Evolutionary conservation across 306 rosid genomes (phyloP).

Genomic region (Acacia melanoxylon): DNA sequence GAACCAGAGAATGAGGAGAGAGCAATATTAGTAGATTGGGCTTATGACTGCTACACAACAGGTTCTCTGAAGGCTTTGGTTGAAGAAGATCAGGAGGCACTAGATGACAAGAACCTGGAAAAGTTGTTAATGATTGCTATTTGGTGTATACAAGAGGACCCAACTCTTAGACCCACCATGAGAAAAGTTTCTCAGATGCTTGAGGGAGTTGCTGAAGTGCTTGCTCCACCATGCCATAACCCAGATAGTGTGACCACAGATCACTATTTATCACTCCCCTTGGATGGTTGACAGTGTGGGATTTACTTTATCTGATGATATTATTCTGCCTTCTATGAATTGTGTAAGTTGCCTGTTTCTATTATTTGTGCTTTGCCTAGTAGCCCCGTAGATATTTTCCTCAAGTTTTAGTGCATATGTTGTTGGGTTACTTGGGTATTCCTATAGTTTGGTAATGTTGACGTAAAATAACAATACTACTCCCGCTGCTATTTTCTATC

Average conservation of each 20-base stretch:
- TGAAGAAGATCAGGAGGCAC: slow-evolving; percentile 39
- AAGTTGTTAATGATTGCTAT: slow-evolving; percentile 35
- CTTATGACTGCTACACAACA: slow-evolving; percentile 29
- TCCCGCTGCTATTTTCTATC: neutral
- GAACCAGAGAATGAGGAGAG: slow-evolving; percentile 33
- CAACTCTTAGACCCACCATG: slow-evolving; percentile 39
- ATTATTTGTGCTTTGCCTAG: neutral
- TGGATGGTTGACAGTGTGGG: neutral
- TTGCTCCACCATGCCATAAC: slow-evolving; percentile 32
- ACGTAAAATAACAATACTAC: neutral
- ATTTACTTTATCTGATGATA: neutral
- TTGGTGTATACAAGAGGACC: slow-evolving; percentile 49
- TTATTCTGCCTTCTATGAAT: neutral
- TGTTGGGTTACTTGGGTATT: neutral
- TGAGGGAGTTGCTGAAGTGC: slow-evolving; percentile 45
- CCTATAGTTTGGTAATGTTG: neutral
- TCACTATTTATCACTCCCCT: neutral
- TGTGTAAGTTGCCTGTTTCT: neutral
- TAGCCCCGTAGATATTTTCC: neutral
- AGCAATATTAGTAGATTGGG: slow-evolving; percentile 46
- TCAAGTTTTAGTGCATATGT: neutral
- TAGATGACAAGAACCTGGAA: slow-evolving; percentile 36
- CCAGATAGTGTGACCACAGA: slow-evolving; percentile 3
- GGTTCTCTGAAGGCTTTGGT: slow-evolving; percentile 33
- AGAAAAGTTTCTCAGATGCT: slow-evolving; percentile 41